These are phyloP conservation scores for Dinochytrium kinnereticum DNA, from an alignment of 371 early-diverging fungal species.

Conservation along the genomic window DNA sequence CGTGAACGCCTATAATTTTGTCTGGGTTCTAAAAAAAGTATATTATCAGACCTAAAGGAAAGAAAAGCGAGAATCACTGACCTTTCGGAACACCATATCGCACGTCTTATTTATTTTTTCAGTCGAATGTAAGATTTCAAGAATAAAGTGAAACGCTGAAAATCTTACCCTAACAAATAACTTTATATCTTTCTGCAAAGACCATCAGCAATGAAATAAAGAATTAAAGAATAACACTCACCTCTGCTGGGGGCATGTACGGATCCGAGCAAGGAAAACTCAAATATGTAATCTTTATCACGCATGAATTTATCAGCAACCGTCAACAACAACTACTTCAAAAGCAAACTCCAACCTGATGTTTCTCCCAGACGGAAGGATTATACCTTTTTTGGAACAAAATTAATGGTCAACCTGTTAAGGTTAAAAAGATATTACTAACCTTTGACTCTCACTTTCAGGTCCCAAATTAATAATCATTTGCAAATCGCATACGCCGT, in stretches of 20 bases:
- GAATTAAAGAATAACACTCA: neutral
- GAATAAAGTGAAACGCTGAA: neutral
- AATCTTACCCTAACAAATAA: neutral
- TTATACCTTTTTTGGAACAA: neutral
- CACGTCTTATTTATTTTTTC: slow-evolving; percentile 3
- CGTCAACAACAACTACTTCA: neutral
- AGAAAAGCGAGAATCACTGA: neutral
- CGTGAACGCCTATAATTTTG: slow-evolving; percentile 14
- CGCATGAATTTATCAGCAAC: neutral
- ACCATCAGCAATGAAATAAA: too few relatives aligned
- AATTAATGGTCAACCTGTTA: neutral
- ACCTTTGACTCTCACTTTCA: neutral
- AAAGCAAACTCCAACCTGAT: neutral
- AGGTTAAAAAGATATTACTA: neutral
- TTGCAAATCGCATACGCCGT: slow-evolving; percentile 5
- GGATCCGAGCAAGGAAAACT: neutral
- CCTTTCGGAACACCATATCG: slow-evolving; percentile 9
- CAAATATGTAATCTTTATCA: neutral
- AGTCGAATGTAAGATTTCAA: neutral
- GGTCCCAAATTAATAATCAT: slow-evolving; percentile 8
- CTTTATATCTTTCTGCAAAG: slow-evolving; percentile 8
- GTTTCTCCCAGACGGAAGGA: neutral
- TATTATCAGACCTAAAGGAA: neutral
- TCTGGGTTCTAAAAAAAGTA: neutral
- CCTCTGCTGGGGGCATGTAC: slow-evolving; percentile 10